Conservation (phyloP, 2,329 filamentous ascomycete species). For the Balansia obtecta region DNA sequence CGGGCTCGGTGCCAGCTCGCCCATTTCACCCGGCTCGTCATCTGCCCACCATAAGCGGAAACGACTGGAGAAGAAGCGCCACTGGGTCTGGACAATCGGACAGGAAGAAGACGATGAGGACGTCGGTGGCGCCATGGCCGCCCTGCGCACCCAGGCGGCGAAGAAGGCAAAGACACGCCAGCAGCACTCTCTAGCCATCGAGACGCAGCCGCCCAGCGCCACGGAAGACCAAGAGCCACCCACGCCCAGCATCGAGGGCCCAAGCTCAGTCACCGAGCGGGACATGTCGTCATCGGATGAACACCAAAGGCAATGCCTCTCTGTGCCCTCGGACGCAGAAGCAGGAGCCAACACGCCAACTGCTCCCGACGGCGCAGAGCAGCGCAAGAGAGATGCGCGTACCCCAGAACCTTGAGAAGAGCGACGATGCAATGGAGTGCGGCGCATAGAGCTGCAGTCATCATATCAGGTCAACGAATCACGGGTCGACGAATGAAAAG, state of each 20-base stretch:
- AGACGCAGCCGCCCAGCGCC: constrained; percentile 5
- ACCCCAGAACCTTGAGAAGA: constrained; percentile 12
- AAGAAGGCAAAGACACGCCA: not conserved
- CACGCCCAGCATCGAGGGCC: constrained; percentile 29
- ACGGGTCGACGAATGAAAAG: not conserved
- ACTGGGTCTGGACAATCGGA: constrained; percentile 56
- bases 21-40: constrained; percentile 23
- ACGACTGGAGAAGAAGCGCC: constrained; percentile 45
- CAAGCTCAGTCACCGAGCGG: constrained; percentile 17
- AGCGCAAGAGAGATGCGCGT: constrained; percentile 12
- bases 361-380: constrained; percentile 10
- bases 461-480: no score
- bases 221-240: constrained; percentile 18
- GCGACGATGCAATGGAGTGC: not conserved
- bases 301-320: constrained; percentile 8
- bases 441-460: not conserved
- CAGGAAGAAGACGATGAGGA: constrained; percentile 35
- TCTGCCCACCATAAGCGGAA: constrained; percentile 41
- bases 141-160: constrained; percentile 21
- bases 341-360: constrained; percentile 29
- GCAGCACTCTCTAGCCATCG: not conserved
- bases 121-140: constrained; percentile 30
- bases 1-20: constrained; percentile 29
- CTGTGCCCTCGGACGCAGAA: constrained; percentile 11
- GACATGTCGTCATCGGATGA: constrained; percentile 35